A percentile compares a stretch with the other conserved stretches of the same genome.
These are phyloP conservation scores for Pittosporum tobira DNA, from an alignment of 129 eudicot species.

Conservation along the genomic window DNA sequence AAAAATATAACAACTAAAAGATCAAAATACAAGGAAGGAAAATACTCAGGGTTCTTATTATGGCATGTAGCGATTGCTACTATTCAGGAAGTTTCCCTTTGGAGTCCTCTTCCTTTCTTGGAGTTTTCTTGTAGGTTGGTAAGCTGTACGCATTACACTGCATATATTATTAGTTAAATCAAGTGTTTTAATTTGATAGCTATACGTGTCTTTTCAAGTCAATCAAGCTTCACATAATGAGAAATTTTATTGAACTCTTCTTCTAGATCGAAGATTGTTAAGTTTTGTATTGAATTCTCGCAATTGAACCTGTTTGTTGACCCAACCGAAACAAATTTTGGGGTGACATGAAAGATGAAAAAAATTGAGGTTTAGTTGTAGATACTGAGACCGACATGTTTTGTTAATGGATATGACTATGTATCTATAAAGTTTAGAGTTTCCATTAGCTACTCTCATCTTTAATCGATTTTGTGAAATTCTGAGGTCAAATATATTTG, in stretches of 20 bases:
- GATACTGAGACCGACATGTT: too few species aligned
- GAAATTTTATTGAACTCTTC: neutral
- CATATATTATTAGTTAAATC: conserved; percentile 14
- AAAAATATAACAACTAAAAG: conserved; percentile 3
- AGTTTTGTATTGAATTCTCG: too few species aligned
- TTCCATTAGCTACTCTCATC: too few species aligned
- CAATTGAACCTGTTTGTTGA: too few species aligned
- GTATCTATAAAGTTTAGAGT: too few species aligned
- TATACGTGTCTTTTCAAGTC: conserved; percentile 22
- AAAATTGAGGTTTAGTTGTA: too few species aligned
- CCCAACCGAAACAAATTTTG: too few species aligned
- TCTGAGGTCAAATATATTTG: too few species aligned
- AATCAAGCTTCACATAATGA: conserved; percentile 2
- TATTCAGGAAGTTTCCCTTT: conserved; percentile 22
- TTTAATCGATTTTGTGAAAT: too few species aligned
- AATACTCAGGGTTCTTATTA: conserved; percentile 13
- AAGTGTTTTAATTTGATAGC: conserved; percentile 15
- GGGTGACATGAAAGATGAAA: too few species aligned
- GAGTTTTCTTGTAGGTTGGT: conserved; percentile 30
- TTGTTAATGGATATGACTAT: too few species aligned
- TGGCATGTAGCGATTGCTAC: conserved; percentile 1
- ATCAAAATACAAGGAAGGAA: conserved; percentile 15
- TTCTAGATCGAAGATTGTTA: too few species aligned
- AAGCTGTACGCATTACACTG: conserved; percentile 11
- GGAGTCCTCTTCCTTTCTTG: conserved; percentile 35